Base-by-base conservation (phyloP, 1,284 basidiomycete genomes). In the Puccinia hordei region DNA sequence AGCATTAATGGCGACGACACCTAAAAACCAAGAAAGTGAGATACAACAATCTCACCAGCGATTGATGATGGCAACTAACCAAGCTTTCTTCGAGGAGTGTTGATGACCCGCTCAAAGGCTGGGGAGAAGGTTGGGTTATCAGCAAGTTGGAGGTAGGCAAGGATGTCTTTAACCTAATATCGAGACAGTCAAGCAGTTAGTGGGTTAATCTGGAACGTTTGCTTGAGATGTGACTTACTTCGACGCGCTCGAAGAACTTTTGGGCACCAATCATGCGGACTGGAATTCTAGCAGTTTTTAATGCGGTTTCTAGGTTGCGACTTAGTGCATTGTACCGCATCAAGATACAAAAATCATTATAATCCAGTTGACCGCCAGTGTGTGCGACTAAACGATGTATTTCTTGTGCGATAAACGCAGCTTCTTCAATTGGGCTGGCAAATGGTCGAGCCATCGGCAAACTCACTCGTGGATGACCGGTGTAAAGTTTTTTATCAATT, bases 241-340 rank as follows among this genome's bases (percentile, higher is more conserved):
- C 92, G 82, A 89, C 85, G 10, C 93, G 90, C 82, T 95, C 92
- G 84, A 95, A 95, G 88, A 95, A 95, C 85, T 91, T 92, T 85
- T 92, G 90, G 0, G 93, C 93, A 19, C 90, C 91, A 12, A 96
- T 88, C 73, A 96, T 89, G 66, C 90, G 87, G 83, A 89, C 90
- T 0, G 93, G 93, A 65, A 97, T 92, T 41, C 90, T 89, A 82
- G 91, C 90, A 81, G 90, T 90, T 84, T 93, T 92, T 27, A 97
- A 86, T 0, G 91, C 90, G 19, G 88, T 89, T 86, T 96, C 94
- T 65, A 96, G 89, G 0, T 88, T 87, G 41, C 94, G 90, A 0
- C 93, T 94, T 2, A 94, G 87, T 0, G 93, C 92, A 84, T 92
- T 94, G 85, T 91, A 94, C 35, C 94, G 90, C 53, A 96, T 86